phyloP scores from a whole-genome alignment of 1,284 basidiomycete genomes.

The Austroboletus niveus region DNA sequence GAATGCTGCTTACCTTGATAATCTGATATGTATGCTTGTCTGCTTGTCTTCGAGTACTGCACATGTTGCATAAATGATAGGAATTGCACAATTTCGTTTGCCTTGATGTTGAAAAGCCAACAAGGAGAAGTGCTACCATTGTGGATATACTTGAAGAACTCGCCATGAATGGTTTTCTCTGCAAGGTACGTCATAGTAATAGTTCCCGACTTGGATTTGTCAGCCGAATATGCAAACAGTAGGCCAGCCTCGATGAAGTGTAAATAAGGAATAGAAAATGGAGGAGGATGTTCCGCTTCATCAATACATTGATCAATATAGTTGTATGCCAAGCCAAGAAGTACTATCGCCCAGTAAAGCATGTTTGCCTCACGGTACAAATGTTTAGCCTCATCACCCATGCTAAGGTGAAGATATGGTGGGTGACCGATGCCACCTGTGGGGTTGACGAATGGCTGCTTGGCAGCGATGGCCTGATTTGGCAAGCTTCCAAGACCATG shows the following conservation, averaged over 20 bases:
- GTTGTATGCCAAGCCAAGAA: neutral
- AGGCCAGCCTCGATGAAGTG: neutral
- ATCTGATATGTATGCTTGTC: neutral
- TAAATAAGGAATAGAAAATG: neutral
- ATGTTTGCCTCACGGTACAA: neutral
- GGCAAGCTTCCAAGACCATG: no score
- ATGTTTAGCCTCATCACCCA: neutral
- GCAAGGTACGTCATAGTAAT: neutral
- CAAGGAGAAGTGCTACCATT: neutral
- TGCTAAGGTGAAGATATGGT: neutral
- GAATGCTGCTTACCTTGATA: neutral
- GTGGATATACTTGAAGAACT: neutral
- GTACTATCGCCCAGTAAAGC: neutral
- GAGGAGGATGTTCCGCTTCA: neutral
- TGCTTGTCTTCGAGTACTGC: neutral
- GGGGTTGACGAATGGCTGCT: no score
- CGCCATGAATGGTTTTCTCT: neutral
- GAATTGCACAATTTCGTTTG: neutral
- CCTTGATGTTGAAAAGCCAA: accelerated
- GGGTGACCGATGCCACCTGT: no score
- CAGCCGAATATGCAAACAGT: neutral
- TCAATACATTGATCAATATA: neutral
- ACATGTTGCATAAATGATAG: constrained; percentile 1
- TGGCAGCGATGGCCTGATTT: no score
- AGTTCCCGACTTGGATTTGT: neutral